Conservation (phyloP, 768 basidiomycete species). For the Daedaleopsis sinensis region DNA sequence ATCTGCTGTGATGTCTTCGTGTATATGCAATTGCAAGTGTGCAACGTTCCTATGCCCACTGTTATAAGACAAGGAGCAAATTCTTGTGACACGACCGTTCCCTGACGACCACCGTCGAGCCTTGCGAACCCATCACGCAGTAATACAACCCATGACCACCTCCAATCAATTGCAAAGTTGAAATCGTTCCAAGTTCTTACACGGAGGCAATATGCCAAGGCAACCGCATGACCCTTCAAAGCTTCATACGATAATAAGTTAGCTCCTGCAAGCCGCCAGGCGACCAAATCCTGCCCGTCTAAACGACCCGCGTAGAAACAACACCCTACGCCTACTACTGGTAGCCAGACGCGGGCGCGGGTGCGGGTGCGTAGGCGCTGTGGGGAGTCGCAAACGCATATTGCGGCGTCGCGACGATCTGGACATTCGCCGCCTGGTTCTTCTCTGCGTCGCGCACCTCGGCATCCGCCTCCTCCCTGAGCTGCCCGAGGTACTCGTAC, state of each 20-base stretch:
- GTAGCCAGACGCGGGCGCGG: too few species aligned
- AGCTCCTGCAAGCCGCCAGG: background rate
- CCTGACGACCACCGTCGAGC: background rate
- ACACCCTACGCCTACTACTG: background rate
- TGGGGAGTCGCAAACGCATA: slow-evolving; percentile 24
- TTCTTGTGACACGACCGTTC: background rate
- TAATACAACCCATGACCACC: too few species aligned
- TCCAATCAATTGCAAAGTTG: too few species aligned
- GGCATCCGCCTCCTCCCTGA: slow-evolving; percentile 48
- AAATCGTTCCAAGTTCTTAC: background rate
- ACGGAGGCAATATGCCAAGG: too few species aligned
- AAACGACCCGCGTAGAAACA: background rate
- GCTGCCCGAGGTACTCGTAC: slow-evolving; percentile 53
- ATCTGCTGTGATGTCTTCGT: too few species aligned
- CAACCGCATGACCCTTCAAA: background rate
- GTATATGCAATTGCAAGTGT: too few species aligned
- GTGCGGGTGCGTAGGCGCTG: slow-evolving; percentile 7
- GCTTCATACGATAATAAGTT: background rate
- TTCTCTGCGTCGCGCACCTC: slow-evolving; percentile 14
- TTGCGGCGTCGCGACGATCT: slow-evolving; percentile 19
- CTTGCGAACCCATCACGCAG: too few species aligned
- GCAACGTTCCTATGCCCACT: background rate
- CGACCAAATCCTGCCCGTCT: background rate
- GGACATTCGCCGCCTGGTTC: slow-evolving; percentile 18
- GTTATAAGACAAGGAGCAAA: too few species aligned